These are phyloP conservation scores for Brettanomyces anomalus DNA, from an alignment of 805 yeast genomes.

Conservation along the genomic window DNA sequence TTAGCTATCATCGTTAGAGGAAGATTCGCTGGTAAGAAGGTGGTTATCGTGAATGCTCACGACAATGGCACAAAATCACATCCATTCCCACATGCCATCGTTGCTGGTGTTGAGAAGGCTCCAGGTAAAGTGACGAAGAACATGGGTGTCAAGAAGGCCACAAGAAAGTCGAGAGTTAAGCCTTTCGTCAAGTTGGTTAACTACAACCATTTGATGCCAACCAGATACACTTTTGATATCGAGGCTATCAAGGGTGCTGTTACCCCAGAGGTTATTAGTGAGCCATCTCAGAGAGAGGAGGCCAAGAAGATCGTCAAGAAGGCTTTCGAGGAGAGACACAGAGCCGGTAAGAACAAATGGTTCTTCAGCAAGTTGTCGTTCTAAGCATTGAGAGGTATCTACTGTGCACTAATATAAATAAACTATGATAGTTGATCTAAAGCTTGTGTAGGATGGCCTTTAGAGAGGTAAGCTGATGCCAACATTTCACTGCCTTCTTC, in stretches of 20 bases:
- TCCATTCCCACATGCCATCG: constrained; percentile 99
- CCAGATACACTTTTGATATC: constrained; percentile 97
- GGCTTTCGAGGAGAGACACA: constrained; percentile 99
- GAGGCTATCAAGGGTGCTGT: constrained; percentile 89
- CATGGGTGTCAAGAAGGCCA: constrained; percentile 92
- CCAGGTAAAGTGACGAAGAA: constrained; percentile 94
- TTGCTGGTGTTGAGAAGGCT: constrained; percentile 98
- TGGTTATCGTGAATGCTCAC: constrained; percentile 95
- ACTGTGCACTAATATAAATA: background rate
- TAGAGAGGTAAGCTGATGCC: too few species aligned
- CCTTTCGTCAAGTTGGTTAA: constrained; percentile 98
- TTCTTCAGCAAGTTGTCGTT: constrained; percentile 81
- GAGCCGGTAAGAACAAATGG: constrained; percentile 99
- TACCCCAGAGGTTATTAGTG: constrained; percentile 88
- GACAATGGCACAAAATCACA: constrained; percentile 98
- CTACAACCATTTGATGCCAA: constrained; percentile 99
- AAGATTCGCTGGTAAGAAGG: constrained; percentile 99
- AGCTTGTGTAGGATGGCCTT: too few species aligned
- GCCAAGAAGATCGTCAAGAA: constrained; percentile 98
- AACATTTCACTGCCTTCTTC: too few species aligned
- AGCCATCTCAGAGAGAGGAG: constrained; percentile 97
- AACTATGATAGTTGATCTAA: background rate
- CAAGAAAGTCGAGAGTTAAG: constrained; percentile 96
- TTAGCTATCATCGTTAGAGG: constrained; percentile 98
- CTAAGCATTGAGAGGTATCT: constrained; percentile 12